Conservation (phyloP, 768 basidiomycete species). For the Vararia minispora region DNA sequence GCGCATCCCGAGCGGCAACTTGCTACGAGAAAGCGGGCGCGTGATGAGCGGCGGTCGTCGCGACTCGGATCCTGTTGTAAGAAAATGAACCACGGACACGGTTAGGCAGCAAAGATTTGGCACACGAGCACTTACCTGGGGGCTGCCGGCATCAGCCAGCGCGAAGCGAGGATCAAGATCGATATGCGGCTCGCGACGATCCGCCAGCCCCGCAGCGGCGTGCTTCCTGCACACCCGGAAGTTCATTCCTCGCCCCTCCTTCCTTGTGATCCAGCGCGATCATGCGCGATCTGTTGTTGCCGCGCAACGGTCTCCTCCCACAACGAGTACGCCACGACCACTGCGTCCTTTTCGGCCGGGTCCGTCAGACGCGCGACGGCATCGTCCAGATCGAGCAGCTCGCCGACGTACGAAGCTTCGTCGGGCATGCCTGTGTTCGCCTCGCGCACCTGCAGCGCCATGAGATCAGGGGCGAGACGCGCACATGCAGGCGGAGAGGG, state of each 20-base stretch:
- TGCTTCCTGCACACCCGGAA: not conserved
- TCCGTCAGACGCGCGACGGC: conserved; percentile 26
- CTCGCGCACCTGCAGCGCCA: conserved; percentile 29
- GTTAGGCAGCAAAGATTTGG: no score
- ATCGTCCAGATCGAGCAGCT: conserved; percentile 33
- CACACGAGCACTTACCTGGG: no score
- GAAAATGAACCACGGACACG: no score
- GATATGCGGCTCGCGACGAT: no score
- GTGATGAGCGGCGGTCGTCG: no score
- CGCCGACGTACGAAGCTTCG: conserved; percentile 36
- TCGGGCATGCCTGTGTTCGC: conserved; percentile 46
- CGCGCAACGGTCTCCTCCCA: conserved; percentile 17
- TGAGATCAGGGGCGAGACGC: not conserved
- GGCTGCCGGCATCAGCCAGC: no score
- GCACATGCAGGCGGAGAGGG: no score
- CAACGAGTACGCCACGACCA: conserved; percentile 28
- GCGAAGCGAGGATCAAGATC: no score
- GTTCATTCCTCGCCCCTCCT: not conserved
- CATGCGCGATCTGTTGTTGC: not conserved
- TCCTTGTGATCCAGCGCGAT: not conserved
- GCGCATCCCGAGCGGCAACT: no score
- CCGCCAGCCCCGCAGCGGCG: not conserved
- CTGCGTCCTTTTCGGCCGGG: conserved; percentile 20
- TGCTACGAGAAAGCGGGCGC: no score
- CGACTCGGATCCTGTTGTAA: no score